Percentiles rank a stretch among this genome's conserved stretches.
Conservation (phyloP, 2,329 filamentous ascomycete genomes). For the Diaporthe capsici region DNA sequence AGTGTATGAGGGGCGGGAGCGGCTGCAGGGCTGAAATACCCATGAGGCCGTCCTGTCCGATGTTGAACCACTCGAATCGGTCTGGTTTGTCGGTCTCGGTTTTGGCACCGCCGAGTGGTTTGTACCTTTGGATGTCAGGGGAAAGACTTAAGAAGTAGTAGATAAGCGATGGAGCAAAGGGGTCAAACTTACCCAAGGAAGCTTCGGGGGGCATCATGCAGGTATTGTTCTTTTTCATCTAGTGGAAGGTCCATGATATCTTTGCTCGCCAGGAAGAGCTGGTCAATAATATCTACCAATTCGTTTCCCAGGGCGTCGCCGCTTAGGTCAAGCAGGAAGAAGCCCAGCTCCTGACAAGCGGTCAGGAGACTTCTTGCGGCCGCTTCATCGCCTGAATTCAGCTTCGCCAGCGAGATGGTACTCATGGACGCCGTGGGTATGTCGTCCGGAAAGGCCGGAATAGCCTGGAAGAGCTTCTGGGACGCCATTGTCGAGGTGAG, state of each 20-base stretch:
- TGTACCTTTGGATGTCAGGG: constrained; percentile 30
- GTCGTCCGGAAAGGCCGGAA: constrained; percentile 43
- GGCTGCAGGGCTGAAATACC: constrained; percentile 43
- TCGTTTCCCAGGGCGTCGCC: constrained; percentile 16
- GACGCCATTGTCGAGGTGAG: constrained; percentile 10
- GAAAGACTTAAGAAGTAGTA: background rate
- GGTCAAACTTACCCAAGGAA: background rate
- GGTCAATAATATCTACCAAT: background rate
- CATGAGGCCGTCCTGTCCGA: constrained; percentile 50
- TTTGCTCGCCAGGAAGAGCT: constrained; percentile 9
- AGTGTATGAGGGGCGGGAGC: constrained; percentile 39
- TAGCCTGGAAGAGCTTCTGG: constrained; percentile 37
- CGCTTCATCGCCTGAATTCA: constrained; percentile 20
- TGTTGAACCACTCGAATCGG: constrained; percentile 49
- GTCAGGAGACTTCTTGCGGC: constrained; percentile 22
- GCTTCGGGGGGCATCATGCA: constrained; percentile 18
- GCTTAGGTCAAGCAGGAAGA: constrained; percentile 43
- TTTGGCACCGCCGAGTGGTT: constrained; percentile 41
- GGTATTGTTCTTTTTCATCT: constrained; percentile 2
- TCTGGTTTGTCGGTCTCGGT: constrained; percentile 47
- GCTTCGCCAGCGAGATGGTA: constrained; percentile 35
- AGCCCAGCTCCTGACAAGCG: constrained; percentile 42
- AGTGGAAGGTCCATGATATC: constrained; percentile 23
- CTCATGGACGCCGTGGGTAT: constrained; percentile 38
- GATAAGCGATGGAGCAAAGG: background rate